Evolutionary conservation across 805 yeast species (phyloP), one percentile per base, ranked within the genome.

Genomic region (Teunomyces pallodes): DNA sequence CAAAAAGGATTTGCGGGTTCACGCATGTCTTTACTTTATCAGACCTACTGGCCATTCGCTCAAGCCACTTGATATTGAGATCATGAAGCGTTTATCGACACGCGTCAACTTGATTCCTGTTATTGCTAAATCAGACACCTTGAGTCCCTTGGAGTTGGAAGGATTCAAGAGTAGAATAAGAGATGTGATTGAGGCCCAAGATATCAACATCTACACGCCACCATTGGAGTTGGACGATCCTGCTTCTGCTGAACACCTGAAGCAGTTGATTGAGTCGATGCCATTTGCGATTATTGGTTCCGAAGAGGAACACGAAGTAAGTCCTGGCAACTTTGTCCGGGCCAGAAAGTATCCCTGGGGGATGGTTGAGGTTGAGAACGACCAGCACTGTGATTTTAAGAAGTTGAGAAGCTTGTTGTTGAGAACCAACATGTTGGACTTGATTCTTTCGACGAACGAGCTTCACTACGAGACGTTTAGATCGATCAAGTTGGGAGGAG

Each of bases 331-430:
- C 48, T 69, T 74, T 52, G 85, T 87, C 17, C 77, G 83, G 48
- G 97, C 95, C 31, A 82, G 96, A 72, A 81, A 83, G 65, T 89
- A 89, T 62, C 94, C 94, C 54, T 89, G 96, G 96, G 96, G 96
- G 31, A 69, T 83, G 46, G 94, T 86, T 41, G 95, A 88, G 65
- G 90, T 89, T 48, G 96, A 88, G 63, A 88, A 89, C 66, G 95
- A 88, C 59, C 72, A 75, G 50, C 95, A 88, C 63, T 86, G 94
- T 68, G 96, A 90, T 66, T 87, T 89, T 70, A 82, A 87, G 64
- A 86, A 85, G 64, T 76, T 90, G 60, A 83, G 96, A 72, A 78
- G 86, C 47, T 75, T 90, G 55, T 70, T 91, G 53, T 75, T 90
- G 67, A 83, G 94, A 72, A 84, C 94, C 20, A 85, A 89, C 65